Evolutionary conservation across 441 rosid species (phyloP), one percentile per base, ranked within the genome.

Genomic region (Theobroma grandiflorum): DNA sequence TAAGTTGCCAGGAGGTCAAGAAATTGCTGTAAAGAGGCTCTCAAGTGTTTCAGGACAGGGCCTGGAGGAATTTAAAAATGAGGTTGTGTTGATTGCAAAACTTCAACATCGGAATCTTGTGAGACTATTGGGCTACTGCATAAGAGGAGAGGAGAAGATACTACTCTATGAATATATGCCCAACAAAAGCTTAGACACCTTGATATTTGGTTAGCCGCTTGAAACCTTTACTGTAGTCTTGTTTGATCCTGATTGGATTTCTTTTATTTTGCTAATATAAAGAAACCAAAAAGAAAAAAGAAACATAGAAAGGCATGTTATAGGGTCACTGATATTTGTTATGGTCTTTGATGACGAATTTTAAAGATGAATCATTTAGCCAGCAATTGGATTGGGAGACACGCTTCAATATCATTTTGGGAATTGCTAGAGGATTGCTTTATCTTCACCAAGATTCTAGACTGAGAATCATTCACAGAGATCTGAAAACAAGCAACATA

Each of bases 41-140:
- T 75, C 78, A 14, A 74, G 55, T 42, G 78, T 45, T 61, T 86
- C 88, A 0, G 85, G 86, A 74, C 88, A 84, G 77, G 86, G 88
- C n/a, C 79, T 83, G 55, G 87, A 85, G 71, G 87, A 85, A 68
- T 85, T 86, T 43, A 82, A 79, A 74, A 92, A 89, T 71, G 94
- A 89, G 82, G 89, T 92, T 26, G 63, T 84, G 37, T 75, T 89
- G 63, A 90, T 92, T 16, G 87, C 95, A 0, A 87, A 90, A 78
- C 86, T 91, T 42, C 91, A 90, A 72, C 95, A 92, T 31, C 53
- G 89, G 4, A 90, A 90, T 82, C 88, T 91, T 0, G 90, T 90
- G 72, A 81, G 89, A 2, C 88, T 91, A 37, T 79, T 89, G 37
- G 91, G 95, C n/a, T 90, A 86, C 15, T 91, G 92, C 57, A 78